Base-by-base conservation (phyloP, 371 early-diverging fungal genomes). In the Dichotomocladium elegans region DNA sequence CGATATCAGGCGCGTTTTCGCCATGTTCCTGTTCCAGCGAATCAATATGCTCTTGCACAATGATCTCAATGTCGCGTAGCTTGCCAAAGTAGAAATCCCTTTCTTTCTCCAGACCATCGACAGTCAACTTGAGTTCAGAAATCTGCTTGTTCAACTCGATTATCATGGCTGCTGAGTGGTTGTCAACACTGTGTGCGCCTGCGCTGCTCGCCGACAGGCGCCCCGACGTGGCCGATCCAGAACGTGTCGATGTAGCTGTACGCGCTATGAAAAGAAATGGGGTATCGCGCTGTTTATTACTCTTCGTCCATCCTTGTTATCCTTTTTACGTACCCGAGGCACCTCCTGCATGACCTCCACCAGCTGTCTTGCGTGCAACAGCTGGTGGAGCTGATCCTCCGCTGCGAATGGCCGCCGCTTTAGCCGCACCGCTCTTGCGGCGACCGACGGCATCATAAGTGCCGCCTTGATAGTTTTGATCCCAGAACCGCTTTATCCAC, bases 71-170 rank as follows among this genome's bases (percentile, higher is more conserved):
- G 48, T 94, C 94, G 37, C 96, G 74, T 56, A 97, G 72, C 70
- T 95, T 95, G 33, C 77, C 68, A 61, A 93, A 97, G 66, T 97
- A 97, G 62, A 95, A 97, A 58, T 97, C 96, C 28, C 98, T 83
- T 68, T 97, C 96, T 75, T 90, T 92, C 68, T 95, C 95, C 37
- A 93, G 80, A 40, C 91, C 93, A 49, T 90, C 91, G 27, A 95
- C 83, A n/a, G 87, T 81, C 26, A 82, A 67, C 64, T 91, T 89
- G 46, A 91, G 72, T 57, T 93, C 91, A 8, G 81, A 70, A 14
- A 90, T 64, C 61, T 95, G 90, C 61, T 82, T 79, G 50, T 70
- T 82, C 37, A 88, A 63, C 14, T 89, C 90, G 24, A 81, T 74
- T 14, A 89, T 68, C 60, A 80, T 76, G 34, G 82, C 64, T 22